A percentile compares a stretch with the other conserved stretches of the same genome.
Conservation (phyloP, 192 early-diverging fungal genomes). For the Backusella mclennaniae region DNA sequence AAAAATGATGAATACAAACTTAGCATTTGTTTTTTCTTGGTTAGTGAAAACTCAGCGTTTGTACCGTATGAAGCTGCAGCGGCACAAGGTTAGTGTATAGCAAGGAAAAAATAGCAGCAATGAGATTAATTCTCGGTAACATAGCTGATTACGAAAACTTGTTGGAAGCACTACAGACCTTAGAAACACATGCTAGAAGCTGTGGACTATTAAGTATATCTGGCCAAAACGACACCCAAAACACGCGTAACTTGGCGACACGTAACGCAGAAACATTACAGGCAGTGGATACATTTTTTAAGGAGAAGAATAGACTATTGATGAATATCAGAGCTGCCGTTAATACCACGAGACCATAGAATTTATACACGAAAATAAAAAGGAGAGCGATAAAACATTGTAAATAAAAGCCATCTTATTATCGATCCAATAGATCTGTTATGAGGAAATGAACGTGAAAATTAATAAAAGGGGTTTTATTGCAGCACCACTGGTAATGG, state of each 20-base stretch:
- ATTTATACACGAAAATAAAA: not conserved
- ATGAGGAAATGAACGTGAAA: not conserved
- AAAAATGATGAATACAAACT: not conserved
- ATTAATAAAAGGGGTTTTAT: too few species aligned
- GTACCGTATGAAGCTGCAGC: slow-evolving; percentile 15
- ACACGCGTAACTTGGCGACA: slow-evolving; percentile 23
- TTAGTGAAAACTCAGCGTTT: slow-evolving; percentile 26
- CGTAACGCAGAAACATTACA: slow-evolving; percentile 28
- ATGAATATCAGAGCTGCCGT: slow-evolving; percentile 31
- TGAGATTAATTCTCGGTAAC: not conserved
- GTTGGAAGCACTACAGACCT: slow-evolving; percentile 12
- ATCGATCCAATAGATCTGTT: not conserved
- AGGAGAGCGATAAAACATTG: not conserved
- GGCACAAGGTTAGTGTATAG: slow-evolving; percentile 21
- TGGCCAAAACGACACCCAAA: not conserved
- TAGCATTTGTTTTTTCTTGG: not conserved
- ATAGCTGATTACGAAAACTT: slow-evolving; percentile 33
- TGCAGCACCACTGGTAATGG: too few species aligned
- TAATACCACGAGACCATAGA: slow-evolving; percentile 13
- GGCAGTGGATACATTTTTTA: slow-evolving; percentile 25
- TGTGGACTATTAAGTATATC: slow-evolving; percentile 34
- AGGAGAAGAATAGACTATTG: slow-evolving; percentile 29
- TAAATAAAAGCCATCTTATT: not conserved
- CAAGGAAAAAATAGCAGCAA: not conserved
- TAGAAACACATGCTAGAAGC: slow-evolving; percentile 26